Percentiles rank a stretch among this genome's conserved stretches.
These are phyloP conservation scores for Crucibulum laeve DNA, from an alignment of 768 basidiomycete species.

Conservation along the genomic window DNA sequence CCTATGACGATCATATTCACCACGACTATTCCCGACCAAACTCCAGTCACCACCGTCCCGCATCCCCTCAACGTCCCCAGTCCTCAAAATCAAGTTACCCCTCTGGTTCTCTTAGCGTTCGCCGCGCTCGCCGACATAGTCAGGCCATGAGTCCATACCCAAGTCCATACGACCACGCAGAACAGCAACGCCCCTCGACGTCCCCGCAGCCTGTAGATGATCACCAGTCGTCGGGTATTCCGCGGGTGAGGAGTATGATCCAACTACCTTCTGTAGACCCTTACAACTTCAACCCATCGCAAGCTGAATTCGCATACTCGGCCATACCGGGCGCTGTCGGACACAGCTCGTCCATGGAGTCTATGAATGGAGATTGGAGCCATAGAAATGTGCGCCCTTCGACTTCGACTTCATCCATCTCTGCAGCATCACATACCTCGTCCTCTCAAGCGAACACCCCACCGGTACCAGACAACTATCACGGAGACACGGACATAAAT, in stretches of 20 bases:
- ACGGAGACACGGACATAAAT: slow-evolving; percentile 71
- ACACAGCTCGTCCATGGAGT: slow-evolving; percentile 36
- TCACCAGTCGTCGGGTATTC: slow-evolving; percentile 45
- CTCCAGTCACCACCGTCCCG: slow-evolving; percentile 73
- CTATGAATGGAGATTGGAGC: slow-evolving; percentile 43
- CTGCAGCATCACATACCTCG: slow-evolving; percentile 70
- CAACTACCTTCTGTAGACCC: slow-evolving; percentile 71
- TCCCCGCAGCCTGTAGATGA: slow-evolving; percentile 66
- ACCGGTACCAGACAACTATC: slow-evolving; percentile 64
- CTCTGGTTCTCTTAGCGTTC: slow-evolving; percentile 57
- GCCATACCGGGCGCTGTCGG: slow-evolving; percentile 47
- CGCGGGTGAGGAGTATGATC: slow-evolving; percentile 82
- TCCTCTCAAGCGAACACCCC: slow-evolving; percentile 82
- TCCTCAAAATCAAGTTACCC: slow-evolving; percentile 61
- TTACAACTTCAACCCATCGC: slow-evolving; percentile 59
- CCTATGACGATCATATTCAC: slow-evolving; percentile 52
- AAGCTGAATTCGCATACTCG: slow-evolving; percentile 80
- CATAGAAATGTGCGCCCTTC: slow-evolving; percentile 64
- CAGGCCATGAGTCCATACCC: slow-evolving; percentile 89
- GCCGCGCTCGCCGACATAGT: slow-evolving; percentile 73
- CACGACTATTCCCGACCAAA: slow-evolving; percentile 71
- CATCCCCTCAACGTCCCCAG: slow-evolving; percentile 62
- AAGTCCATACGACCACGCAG: slow-evolving; percentile 69
- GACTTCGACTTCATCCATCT: slow-evolving; percentile 73
- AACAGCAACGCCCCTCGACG: slow-evolving; percentile 64